Percentiles rank a stretch among this genome's conserved stretches.
These are phyloP conservation scores for Bombardia bombarda DNA, from an alignment of 495 filamentous ascomycete genomes.

Conservation along the genomic window DNA sequence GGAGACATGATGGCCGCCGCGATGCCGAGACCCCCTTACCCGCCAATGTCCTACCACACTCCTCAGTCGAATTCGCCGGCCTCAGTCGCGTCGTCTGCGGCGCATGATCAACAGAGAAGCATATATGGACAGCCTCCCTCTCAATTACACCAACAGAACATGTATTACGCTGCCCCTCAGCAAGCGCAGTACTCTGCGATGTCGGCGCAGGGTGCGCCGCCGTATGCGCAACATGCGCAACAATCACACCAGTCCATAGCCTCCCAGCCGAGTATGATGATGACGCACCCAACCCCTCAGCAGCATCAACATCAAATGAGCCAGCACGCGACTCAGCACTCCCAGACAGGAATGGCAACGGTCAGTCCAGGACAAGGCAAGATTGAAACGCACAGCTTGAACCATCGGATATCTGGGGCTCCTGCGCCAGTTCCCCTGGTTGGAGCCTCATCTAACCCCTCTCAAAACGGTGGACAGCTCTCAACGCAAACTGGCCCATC, in stretches of 20 bases:
- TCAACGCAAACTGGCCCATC: constrained; percentile 40
- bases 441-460: constrained; percentile 29
- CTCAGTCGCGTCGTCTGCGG: constrained; percentile 86
- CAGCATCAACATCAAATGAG: constrained; percentile 45
- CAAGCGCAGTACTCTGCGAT: constrained; percentile 65
- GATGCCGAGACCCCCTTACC: constrained; percentile 76
- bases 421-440: constrained; percentile 44
- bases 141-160: constrained; percentile 66
- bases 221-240: constrained; percentile 68
- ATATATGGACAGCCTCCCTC: constrained; percentile 77
- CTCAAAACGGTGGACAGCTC: constrained; percentile 46
- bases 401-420: constrained; percentile 44
- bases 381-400: constrained; percentile 50
- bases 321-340: constrained; percentile 37
- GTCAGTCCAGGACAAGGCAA: constrained; percentile 54
- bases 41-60: constrained; percentile 85
- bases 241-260: constrained; percentile 58
- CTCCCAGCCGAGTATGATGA: constrained; percentile 48
- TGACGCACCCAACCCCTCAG: constrained; percentile 47
- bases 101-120: constrained; percentile 79
- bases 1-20: constrained; percentile 92
- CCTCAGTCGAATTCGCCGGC: constrained; percentile 93
- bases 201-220: constrained; percentile 52
- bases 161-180: constrained; percentile 54
- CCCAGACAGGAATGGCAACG: constrained; percentile 46